These are phyloP conservation scores for Tricholoma matsutake DNA, from an alignment of 768 basidiomycete species.

Conservation along the genomic window DNA sequence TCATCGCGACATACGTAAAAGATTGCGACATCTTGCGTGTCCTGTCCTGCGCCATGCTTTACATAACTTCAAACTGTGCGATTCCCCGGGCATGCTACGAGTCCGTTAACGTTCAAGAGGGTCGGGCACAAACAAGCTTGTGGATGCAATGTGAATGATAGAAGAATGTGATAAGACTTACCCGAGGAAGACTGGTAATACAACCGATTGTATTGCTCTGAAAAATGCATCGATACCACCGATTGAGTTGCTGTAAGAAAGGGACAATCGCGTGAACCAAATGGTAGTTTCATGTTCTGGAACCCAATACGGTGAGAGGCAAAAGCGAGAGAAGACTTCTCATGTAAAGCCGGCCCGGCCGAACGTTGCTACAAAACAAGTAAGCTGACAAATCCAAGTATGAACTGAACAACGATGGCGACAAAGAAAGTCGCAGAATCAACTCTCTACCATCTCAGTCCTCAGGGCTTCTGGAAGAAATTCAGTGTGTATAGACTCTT, in stretches of 20 bases:
- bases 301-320: constrained; percentile 10
- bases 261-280: background rate
- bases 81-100: background rate
- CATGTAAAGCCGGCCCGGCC: no score
- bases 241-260: background rate
- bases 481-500: constrained; percentile 53
- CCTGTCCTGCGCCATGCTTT: background rate
- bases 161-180: no score
- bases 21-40: background rate
- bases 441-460: constrained; percentile 85
- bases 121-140: no score
- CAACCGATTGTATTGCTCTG: no score
- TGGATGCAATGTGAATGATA: no score
- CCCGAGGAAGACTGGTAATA: no score
- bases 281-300: background rate
- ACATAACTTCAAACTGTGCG: background rate
- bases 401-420: constrained; percentile 46
- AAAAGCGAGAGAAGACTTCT: background rate
- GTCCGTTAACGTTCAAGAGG: no score
- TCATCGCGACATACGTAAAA: background rate
- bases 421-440: constrained; percentile 81
- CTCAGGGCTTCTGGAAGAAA: constrained; percentile 96
- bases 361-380: background rate
- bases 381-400: constrained; percentile 10
- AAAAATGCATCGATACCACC: no score